Percentiles rank a stretch among this genome's conserved stretches.
These are phyloP conservation scores for Myotisia sp. DNA, from an alignment of 2,329 filamentous ascomycete species.

Conservation along the genomic window DNA sequence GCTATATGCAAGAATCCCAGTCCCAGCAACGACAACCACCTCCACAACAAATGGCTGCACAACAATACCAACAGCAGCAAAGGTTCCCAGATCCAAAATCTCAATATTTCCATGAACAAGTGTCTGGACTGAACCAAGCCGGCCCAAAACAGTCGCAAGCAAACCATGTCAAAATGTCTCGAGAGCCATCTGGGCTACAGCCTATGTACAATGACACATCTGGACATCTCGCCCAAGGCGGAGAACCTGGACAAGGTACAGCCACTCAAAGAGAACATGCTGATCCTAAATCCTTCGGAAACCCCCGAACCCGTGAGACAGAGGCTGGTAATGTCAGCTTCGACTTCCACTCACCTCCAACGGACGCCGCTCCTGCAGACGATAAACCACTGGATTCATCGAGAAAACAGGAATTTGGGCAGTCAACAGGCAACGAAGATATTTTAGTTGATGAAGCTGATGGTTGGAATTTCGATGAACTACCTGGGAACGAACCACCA, in stretches of 20 bases:
- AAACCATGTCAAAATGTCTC: conserved; percentile 33
- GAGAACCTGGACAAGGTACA: conserved; percentile 17
- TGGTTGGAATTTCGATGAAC: conserved; percentile 89
- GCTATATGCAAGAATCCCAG: conserved; percentile 45
- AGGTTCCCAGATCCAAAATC: conserved; percentile 11
- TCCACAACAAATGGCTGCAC: conserved; percentile 30
- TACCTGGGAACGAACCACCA: conserved; percentile 37
- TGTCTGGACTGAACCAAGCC: conserved; percentile 22
- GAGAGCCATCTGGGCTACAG: conserved; percentile 45
- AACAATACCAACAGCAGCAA: conserved; percentile 25
- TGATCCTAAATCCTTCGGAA: conserved; percentile 28
- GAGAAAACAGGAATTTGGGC: conserved; percentile 3
- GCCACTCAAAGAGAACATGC: conserved; percentile 26
- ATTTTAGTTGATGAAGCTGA: conserved; percentile 43
- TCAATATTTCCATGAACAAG: too few relatives aligned
- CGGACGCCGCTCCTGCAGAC: not conserved
- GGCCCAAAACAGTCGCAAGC: conserved; percentile 37
- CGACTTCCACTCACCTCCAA: conserved; percentile 2
- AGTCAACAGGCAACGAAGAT: conserved; percentile 2
- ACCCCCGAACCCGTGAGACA: conserved; percentile 37
- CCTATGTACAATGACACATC: conserved; percentile 35
- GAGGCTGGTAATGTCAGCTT: conserved; percentile 17
- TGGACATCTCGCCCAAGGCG: conserved; percentile 18
- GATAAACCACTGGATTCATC: conserved; percentile 33
- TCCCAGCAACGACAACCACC: conserved; percentile 43